A percentile compares a stretch with the other conserved stretches of the same genome.
Conservation (phyloP, 1,139 yeast species). For the Lodderomyces orthopsilosis region DNA sequence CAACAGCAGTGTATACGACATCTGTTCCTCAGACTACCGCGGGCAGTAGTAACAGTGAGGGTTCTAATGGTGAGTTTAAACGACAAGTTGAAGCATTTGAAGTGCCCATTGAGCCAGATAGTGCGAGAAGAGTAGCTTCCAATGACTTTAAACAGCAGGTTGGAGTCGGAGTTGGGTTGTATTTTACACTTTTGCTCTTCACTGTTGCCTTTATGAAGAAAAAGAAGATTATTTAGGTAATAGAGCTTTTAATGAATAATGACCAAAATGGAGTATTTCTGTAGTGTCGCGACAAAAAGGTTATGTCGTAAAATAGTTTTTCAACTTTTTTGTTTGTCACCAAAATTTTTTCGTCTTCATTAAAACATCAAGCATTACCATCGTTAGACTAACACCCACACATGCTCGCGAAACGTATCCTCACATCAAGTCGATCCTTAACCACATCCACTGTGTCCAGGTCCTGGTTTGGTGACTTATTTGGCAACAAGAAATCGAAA, state of each 20-base stretch:
- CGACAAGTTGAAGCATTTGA: constrained; percentile 5
- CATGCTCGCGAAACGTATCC: constrained; percentile 4
- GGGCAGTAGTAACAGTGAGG: constrained; percentile 12
- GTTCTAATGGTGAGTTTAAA: constrained; percentile 6
- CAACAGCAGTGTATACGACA: constrained; percentile 11
- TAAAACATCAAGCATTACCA: no score
- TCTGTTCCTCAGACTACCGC: constrained; percentile 8
- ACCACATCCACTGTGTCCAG: constrained; percentile 6
- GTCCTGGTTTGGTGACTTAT: constrained; percentile 15
- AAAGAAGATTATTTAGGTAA: constrained; percentile 13
- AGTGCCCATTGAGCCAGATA: background rate
- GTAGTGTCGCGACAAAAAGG: background rate
- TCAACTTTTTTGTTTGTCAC: background rate
- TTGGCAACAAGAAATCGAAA: constrained; percentile 11
- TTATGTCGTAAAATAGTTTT: background rate
- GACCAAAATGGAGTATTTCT: background rate
- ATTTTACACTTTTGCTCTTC: constrained; percentile 16
- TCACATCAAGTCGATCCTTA: constrained; percentile 10
- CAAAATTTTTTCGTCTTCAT: background rate
- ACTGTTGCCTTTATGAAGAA: constrained; percentile 15
- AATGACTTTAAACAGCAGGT: background rate
- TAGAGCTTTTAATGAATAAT: background rate
- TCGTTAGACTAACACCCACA: no score
- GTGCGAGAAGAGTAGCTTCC: constrained; percentile 1
- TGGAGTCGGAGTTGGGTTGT: constrained; percentile 16